Evolutionary conservation across 805 yeast species (phyloP), one percentile per base, ranked within the genome.

Genomic region (Blastobotrys terrestris): DNA sequence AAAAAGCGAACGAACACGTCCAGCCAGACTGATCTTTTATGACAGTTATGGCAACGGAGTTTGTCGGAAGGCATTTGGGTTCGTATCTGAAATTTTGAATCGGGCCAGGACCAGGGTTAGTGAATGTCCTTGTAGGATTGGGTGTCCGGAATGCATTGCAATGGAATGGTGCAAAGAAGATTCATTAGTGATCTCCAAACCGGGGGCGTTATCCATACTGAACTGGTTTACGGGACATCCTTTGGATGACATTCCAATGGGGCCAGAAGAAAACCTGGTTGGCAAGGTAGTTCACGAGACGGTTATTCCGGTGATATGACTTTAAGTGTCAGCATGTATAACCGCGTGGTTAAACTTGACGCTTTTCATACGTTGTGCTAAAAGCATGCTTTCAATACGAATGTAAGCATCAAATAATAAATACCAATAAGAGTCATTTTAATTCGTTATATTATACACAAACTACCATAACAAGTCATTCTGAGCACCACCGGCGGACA

Each of bases 71-170:
- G 88, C 92, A 0, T 92, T 86, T 67, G 92, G 86, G 54, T 82
- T 84, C 60, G 77, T 87, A 22, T 87, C 85, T 55, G 79, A 78
- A 2, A 76, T 94, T 2, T 61, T 92, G 16, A 26, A 44, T 22
- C 68, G 71, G 46, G 84, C 96, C 0, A 69, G 81, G 49, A 71
- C 73, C 1, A 73, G 85, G 41, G 72, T 91, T 0, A 72, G 75
- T 26, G 75, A 72, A 14, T 94, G 99, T 65, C 74, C 75, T 1
- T 83, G 83, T 46, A 71, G 67, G 2, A 67, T 69, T 61, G 92
- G 92, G 0, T 85, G 92, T 62, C 95, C 95, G 0, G 79, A 81
- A 46, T 94, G 99, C 72, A 85, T 90, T n/a, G 87, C 94, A 1
- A 85, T 87, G 1, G 71, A 87, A 0, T 80, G 78, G 50, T 94